Evolutionary conservation across 129 eudicot species (phyloP), one percentile per base, ranked within the genome.

Genomic region (Flaveria sonorensis): DNA sequence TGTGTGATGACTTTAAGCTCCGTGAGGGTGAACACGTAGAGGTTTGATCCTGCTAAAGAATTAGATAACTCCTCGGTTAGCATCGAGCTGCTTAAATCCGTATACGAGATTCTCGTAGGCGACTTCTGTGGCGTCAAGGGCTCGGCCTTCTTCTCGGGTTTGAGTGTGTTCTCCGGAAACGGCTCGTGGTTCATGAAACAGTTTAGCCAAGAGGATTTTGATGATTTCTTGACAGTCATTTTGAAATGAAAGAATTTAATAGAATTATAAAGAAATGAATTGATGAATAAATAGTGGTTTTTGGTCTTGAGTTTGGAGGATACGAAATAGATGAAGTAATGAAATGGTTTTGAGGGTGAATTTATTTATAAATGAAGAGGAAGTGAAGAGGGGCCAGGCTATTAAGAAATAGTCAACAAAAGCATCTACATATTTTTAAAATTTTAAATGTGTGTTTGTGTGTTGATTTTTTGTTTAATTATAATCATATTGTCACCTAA

Each of bases 1-100:
- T 90, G 97, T 0, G 98, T 93, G 39, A 93, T 90, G 56, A 93
- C 83, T 74, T 87, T 93, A 13, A 93, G 88, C 79, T 93, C 98
- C 4, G 81, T 81, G 2, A 90, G 73, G 24, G 83, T 86, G 68
- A 93, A 93, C 13, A 60, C 83, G 15, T 93, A 84, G 16, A 90
- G 76, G 53, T 93, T 93, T 0, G 97, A 90, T 4, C 98, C 98
- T 0, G 85, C 92, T 26, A 93, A 39, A 0, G 98, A 93, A 19
- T 36, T 86, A 2, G 98, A 90, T 5, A 93, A 65, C 45, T 90
- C 98, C 68, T 87, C 96, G 0, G 96, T 77, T 0, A 91, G 30
- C 9, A 81, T 78, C 0, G 88, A 81, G 18, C 77, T 47, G 51
- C 91, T 93, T 7, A 90, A 62, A 50, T 93, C 92, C 21, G 85